Base-by-base conservation (phyloP, 306 rosid species). In the Senna tora region DNA sequence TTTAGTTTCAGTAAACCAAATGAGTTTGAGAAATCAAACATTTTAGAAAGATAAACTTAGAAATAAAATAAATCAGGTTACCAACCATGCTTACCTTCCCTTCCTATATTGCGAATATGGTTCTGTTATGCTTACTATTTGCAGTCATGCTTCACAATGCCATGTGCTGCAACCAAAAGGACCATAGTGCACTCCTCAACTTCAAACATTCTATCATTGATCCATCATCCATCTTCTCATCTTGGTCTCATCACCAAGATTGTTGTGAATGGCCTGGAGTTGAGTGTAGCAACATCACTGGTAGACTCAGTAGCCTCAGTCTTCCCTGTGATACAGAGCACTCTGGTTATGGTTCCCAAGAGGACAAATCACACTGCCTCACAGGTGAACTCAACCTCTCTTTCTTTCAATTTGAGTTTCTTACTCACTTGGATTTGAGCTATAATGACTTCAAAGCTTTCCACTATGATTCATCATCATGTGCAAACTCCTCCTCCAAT, bases 201-300 rank as follows among this genome's bases (percentile, higher is more conserved):
- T 72, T 72, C 7, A 72, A 72, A 32, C 33, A 47, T 6, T 47
- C 60, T 20, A 15, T 72, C 7, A 7, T 0, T 7, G 69, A 72
- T 60, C 60, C 76, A 10, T 59, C 60, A 11, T 36, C 50, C 2
- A 0, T 46, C 5, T 60, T 72, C n/a, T 72, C 76, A 8, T 19
- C 50, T 11, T 72, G 76, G 76, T 60, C 34, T 13, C 9, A 14
- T 1, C 0, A 20, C 8, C 12, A 4, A 46, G 62, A 61, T 36
- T 73, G 77, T 21, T 59, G 76, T 20, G 6, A 58, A 2, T 72
- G 68, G 76, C 12, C 0, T 4, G 67, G 76, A 17, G 69, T 58
- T 10, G 22, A 41, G 39, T 41, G 46, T 41, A 10, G 13, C 46
- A 41, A 41, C 13, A 7, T 13, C 46, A 7, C 11, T 10, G 46